Conservation (phyloP, 2,329 filamentous ascomycete genomes). For the Graphilbum sp. region DNA sequence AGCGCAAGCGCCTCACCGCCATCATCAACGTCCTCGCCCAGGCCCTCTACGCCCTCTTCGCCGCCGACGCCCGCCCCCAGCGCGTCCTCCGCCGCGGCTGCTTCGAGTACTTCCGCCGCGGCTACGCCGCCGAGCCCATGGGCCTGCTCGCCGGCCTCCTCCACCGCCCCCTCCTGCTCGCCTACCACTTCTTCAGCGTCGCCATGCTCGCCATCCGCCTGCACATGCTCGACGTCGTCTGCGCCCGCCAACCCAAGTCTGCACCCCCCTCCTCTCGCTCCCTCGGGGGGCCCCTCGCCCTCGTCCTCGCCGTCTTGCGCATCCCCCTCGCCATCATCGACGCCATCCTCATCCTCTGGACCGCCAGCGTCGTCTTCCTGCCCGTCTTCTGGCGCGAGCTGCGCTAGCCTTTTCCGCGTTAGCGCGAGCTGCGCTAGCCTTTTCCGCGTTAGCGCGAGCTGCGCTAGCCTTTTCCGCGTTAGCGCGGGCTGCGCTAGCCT, state of each 20-base stretch:
- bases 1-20: conserved; percentile 61
- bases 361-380: conserved; percentile 64
- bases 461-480: too few relatives aligned
- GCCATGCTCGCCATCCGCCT: conserved; percentile 74
- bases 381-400: conserved; percentile 44
- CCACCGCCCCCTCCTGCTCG: conserved; percentile 57
- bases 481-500: too few relatives aligned
- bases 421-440: too few relatives aligned
- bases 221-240: conserved; percentile 22
- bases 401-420: too few relatives aligned
- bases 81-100: conserved; percentile 74
- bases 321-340: conserved; percentile 45
- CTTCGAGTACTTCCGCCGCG: conserved; percentile 77
- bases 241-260: background rate
- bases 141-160: conserved; percentile 72
- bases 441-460: too few relatives aligned
- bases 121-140: conserved; percentile 61
- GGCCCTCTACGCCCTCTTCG: conserved; percentile 82
- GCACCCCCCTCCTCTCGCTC: background rate
- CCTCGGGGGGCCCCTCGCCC: conserved; percentile 14
- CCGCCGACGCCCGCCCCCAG: conserved; percentile 64
- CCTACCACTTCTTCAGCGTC: conserved; percentile 90
- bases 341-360: conserved; percentile 57
- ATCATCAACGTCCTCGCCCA: conserved; percentile 98
- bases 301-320: background rate